Evolutionary conservation across 805 yeast genomes (phyloP).

Genomic region (Lachancea dasiensis): DNA sequence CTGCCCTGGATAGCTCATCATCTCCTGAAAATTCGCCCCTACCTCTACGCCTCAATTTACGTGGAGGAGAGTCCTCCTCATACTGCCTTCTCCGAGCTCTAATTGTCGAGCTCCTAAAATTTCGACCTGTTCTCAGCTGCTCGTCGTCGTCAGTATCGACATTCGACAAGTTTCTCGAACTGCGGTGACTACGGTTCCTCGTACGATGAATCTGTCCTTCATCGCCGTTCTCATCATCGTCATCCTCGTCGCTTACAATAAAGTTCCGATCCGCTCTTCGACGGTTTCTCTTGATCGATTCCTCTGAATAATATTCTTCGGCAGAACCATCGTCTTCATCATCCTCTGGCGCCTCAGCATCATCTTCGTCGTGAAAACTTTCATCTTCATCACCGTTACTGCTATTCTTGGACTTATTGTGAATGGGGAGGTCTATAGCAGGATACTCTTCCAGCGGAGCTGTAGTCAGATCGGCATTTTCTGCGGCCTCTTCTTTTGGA

Average conservation of each 20-base stretch:
- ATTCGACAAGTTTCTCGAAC: too few species aligned
- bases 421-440: too few species aligned
- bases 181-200: too few species aligned
- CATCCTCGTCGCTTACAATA: constrained; percentile 20
- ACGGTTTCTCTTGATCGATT: constrained; percentile 8
- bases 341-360: constrained; percentile 26
- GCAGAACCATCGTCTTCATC: constrained; percentile 32
- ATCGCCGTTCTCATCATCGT: constrained; percentile 4
- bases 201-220: too few species aligned
- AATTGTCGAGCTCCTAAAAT: constrained; percentile 5
- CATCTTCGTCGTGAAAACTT: constrained; percentile 32
- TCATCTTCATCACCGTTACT: constrained; percentile 26
- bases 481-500: not conserved
- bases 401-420: not conserved
- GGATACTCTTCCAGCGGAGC: too few species aligned
- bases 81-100: constrained; percentile 3
- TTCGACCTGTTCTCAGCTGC: constrained; percentile 1
- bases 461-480: too few species aligned
- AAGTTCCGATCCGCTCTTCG: constrained; percentile 21
- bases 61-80: constrained; percentile 9
- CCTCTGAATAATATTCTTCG: constrained; percentile 18
- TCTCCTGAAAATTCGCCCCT: constrained; percentile 22
- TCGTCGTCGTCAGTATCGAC: constrained; percentile 29
- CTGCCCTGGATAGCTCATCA: constrained; percentile 24
- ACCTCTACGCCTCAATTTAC: constrained; percentile 23